Percentiles rank a stretch among this genome's conserved stretches.
Conservation (phyloP, 306 rosid genomes). For the Alnus glutinosa region DNA sequence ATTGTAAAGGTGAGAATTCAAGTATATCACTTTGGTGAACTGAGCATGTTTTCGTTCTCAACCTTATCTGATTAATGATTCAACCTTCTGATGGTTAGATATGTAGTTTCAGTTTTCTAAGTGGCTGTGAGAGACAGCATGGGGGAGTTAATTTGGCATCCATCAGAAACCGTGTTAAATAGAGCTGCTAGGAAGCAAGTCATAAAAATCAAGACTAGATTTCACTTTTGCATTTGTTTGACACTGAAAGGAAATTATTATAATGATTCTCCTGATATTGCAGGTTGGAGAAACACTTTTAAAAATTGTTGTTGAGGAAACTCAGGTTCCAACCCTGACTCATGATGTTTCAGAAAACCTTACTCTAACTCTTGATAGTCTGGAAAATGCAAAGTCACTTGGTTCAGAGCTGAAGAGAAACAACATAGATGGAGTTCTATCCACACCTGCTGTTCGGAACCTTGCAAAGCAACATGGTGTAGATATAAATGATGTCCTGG, state of each 20-base stretch:
- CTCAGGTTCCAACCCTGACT: slow-evolving; percentile 31
- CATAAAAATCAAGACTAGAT: not conserved
- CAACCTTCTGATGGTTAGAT: not conserved
- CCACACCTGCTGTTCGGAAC: slow-evolving; percentile 77
- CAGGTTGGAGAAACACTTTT: slow-evolving; percentile 96
- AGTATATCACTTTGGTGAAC: not conserved
- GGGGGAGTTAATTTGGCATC: not conserved
- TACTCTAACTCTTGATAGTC: slow-evolving; percentile 20
- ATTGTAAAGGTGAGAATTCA: slow-evolving; percentile 71
- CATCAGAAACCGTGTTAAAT: not conserved
- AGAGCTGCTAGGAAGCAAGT: not conserved
- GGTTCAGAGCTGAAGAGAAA: slow-evolving; percentile 39
- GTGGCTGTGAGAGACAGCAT: not conserved
- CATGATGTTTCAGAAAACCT: slow-evolving; percentile 38
- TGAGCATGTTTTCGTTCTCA: not conserved
- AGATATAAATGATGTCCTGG: slow-evolving; percentile 66
- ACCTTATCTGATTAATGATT: not conserved
- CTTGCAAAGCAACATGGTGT: slow-evolving; percentile 79
- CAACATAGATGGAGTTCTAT: slow-evolving; percentile 50
- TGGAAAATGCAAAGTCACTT: slow-evolving; percentile 39
- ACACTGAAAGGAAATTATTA: not conserved
- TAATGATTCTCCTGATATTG: slow-evolving; percentile 23
- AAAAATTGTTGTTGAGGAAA: slow-evolving; percentile 51
- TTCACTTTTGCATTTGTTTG: not conserved
- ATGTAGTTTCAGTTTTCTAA: not conserved